Evolutionary conservation across 805 yeast species (phyloP).

Genomic region (Yarrowia divulgata): DNA sequence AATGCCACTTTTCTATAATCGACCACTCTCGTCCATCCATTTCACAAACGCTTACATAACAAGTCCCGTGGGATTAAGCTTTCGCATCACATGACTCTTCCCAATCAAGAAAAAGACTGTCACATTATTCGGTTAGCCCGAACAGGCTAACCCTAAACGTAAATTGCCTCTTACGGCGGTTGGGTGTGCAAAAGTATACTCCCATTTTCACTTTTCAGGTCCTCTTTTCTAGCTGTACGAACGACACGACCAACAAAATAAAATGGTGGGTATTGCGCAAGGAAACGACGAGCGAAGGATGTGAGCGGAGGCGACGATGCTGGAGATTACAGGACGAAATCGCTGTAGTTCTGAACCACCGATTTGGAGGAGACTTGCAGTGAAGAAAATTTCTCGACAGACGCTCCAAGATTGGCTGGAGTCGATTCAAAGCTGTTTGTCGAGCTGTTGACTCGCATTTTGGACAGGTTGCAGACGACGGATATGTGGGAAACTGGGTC

Average conservation of each 20-base stretch:
- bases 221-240: slow-evolving; percentile 38
- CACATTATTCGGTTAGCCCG: slow-evolving; percentile 10
- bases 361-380: not conserved
- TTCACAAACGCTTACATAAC: too few species aligned
- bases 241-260: slow-evolving; percentile 35
- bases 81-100: slow-evolving; percentile 12
- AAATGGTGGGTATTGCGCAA: slow-evolving; percentile 31
- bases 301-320: not conserved
- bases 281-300: slow-evolving; percentile 27
- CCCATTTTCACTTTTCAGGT: slow-evolving; percentile 33
- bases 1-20: too few species aligned
- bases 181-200: slow-evolving; percentile 20
- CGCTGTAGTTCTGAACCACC: not conserved
- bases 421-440: not conserved
- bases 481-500: too few species aligned
- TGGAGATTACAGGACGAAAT: not conserved
- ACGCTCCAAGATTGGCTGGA: not conserved
- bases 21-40: too few species aligned
- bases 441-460: too few species aligned
- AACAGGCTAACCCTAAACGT: slow-evolving; percentile 21
- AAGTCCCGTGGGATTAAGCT: not conserved
- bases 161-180: slow-evolving; percentile 11
- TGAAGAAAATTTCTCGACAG: not conserved
- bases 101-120: slow-evolving; percentile 31
- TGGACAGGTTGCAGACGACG: too few species aligned